Percentiles rank a stretch among this genome's conserved stretches.
Conservation (phyloP, 208 protist species). For the Leishmania tropica region DNA sequence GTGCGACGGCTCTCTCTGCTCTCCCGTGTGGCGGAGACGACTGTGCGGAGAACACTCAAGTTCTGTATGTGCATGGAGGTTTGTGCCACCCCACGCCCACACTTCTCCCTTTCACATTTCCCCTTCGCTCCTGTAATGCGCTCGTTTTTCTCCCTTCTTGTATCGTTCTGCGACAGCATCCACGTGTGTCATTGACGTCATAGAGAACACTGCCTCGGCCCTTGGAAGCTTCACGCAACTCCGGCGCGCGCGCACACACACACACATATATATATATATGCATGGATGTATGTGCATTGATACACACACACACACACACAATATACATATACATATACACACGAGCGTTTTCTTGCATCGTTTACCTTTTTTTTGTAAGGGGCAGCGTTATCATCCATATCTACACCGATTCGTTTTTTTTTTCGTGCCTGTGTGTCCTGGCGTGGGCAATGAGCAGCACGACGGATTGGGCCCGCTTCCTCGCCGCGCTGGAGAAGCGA, state of each 20-base stretch:
- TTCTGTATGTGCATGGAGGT: background rate
- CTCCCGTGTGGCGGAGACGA: background rate
- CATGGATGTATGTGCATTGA: too few species aligned
- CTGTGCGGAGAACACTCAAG: background rate
- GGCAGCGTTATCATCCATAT: background rate
- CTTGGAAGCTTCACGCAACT: background rate
- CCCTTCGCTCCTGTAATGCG: background rate
- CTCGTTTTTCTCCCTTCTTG: background rate
- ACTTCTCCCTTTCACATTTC: background rate
- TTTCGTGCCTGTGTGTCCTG: too few species aligned
- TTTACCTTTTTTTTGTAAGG: background rate
- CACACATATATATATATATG: background rate
- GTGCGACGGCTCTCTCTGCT: background rate
- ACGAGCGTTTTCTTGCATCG: background rate
- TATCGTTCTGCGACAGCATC: background rate
- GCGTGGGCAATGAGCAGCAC: constrained; percentile 13
- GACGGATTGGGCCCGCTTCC: constrained; percentile 64
- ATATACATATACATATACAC: background rate
- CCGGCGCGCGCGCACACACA: background rate
- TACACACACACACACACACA: background rate
- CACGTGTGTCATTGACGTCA: background rate
- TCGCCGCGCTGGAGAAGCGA: constrained; percentile 63
- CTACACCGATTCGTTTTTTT: background rate
- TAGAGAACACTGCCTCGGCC: background rate
- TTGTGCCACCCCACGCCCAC: background rate